Conservation (phyloP, 1,139 yeast species). For the Protomyces pachydermus region DNA sequence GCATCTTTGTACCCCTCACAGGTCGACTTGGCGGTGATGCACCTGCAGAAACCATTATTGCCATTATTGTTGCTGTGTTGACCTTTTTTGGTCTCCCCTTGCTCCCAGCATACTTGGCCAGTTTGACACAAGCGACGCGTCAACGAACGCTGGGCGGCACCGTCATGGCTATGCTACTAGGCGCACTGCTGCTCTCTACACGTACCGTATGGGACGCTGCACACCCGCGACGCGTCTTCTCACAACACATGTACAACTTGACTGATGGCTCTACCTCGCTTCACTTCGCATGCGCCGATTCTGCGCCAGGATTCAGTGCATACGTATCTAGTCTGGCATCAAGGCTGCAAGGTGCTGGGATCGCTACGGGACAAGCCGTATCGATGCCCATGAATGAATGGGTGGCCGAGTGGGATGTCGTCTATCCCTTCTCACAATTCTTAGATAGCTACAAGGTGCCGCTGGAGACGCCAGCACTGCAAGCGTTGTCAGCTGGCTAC, state of each 20-base stretch:
- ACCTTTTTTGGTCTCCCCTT: constrained; percentile 19
- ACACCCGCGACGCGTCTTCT: constrained; percentile 27
- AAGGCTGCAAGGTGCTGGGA: background rate
- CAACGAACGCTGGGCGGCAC: constrained; percentile 1
- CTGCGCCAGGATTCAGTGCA: constrained; percentile 24
- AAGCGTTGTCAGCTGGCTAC: constrained; percentile 11
- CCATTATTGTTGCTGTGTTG: constrained; percentile 10
- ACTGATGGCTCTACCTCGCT: constrained; percentile 24
- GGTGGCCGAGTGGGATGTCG: constrained; percentile 28
- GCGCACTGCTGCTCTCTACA: constrained; percentile 4
- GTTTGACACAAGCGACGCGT: background rate
- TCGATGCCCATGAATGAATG: constrained; percentile 21
- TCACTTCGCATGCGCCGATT: constrained; percentile 27
- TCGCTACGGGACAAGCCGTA: constrained; percentile 4
- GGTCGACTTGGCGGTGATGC: constrained; percentile 27
- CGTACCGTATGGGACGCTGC: constrained; percentile 24
- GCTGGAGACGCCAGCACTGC: constrained; percentile 12
- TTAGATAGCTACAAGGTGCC: constrained; percentile 25
- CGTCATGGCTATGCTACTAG: background rate
- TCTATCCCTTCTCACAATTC: constrained; percentile 28
- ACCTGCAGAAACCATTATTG: constrained; percentile 27
- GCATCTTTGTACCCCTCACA: constrained; percentile 28
- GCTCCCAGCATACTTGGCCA: constrained; percentile 21
- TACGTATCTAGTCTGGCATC: constrained; percentile 10
- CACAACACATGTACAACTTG: constrained; percentile 26